phyloP scores from a whole-genome alignment of 768 basidiomycete genomes.

The Mycena galopus region DNA sequence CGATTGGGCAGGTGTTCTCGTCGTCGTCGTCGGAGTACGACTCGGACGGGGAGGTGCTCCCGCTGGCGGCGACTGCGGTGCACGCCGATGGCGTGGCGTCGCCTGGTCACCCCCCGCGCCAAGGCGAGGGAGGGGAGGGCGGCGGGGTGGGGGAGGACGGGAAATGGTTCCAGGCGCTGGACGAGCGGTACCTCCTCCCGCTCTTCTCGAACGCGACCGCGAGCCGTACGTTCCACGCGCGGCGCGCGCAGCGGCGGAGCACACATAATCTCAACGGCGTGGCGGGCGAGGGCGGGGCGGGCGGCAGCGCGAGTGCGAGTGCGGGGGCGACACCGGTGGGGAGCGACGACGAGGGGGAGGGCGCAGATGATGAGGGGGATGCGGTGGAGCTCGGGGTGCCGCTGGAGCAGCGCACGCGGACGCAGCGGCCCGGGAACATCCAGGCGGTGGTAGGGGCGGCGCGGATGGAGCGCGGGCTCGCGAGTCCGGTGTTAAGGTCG shows the following conservation, averaged over 20 bases:
- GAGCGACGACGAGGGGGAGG: conserved; percentile 54
- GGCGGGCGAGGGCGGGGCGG: conserved; percentile 47
- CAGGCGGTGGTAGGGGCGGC: conserved; percentile 56
- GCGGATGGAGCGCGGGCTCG: conserved; percentile 71
- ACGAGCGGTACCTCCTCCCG: conserved; percentile 94
- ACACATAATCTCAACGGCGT: too few species aligned
- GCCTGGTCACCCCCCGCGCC: conserved; percentile 39
- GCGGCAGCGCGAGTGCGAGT: conserved; percentile 37
- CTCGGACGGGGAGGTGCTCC: conserved; percentile 85
- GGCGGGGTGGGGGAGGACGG: conserved; percentile 71
- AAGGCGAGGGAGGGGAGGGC: conserved; percentile 25
- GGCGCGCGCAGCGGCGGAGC: conserved; percentile 67
- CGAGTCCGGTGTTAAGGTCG: conserved; percentile 75
- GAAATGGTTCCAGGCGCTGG: conserved; percentile 96
- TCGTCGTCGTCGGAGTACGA: conserved; percentile 83
- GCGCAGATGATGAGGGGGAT: conserved; percentile 35
- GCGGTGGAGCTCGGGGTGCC: conserved; percentile 40
- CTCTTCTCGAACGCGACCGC: conserved; percentile 94
- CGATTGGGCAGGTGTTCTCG: conserved; percentile 64
- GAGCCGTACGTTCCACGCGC: conserved; percentile 87
- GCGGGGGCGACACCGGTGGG: conserved; percentile 48
- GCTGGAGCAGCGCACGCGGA: conserved; percentile 47
- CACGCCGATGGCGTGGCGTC: conserved; percentile 38
- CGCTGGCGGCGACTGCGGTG: conserved; percentile 70
- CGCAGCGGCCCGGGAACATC: conserved; percentile 53